Percentiles rank a stretch among this genome's conserved stretches.
Conservation (phyloP, 345 rosid genomes). For the Kandelia obovata region DNA sequence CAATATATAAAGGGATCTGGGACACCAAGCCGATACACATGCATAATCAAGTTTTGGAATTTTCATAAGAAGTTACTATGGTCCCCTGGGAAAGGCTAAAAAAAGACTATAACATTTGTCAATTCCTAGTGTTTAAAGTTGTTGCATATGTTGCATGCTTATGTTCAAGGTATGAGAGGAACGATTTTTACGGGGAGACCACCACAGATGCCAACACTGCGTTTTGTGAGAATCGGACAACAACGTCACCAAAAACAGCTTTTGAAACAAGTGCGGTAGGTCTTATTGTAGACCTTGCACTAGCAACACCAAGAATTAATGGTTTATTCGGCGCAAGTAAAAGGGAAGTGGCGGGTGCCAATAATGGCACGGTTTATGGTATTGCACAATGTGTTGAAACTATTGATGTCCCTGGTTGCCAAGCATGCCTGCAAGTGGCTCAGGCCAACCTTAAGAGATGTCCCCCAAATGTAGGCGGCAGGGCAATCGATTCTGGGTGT, state of each 20-base stretch:
- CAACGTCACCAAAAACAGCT: background rate
- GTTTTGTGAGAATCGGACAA: slow-evolving; percentile 24
- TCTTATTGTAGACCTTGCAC: slow-evolving; percentile 26
- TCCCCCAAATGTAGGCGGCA: slow-evolving; percentile 21
- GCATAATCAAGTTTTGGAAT: too few species aligned
- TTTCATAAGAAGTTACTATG: too few species aligned
- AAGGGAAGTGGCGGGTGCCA: slow-evolving; percentile 9
- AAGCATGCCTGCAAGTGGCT: slow-evolving; percentile 31
- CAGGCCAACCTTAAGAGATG: slow-evolving; percentile 27
- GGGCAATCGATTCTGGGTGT: slow-evolving; percentile 44
- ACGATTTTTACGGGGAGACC: slow-evolving; percentile 31
- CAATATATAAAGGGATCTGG: too few species aligned
- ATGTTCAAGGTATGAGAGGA: slow-evolving; percentile 41
- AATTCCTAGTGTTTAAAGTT: background rate
- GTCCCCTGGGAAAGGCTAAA: too few species aligned
- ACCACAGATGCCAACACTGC: slow-evolving; percentile 32
- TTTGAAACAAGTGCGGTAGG: slow-evolving; percentile 16
- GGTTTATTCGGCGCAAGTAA: slow-evolving; percentile 36
- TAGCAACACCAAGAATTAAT: slow-evolving; percentile 36
- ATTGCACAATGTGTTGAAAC: slow-evolving; percentile 44
- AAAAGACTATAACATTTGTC: too few species aligned
- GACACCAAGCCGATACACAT: too few species aligned
- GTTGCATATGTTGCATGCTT: background rate
- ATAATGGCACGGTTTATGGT: slow-evolving; percentile 22
- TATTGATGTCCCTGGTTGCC: slow-evolving; percentile 27